Evolutionary conservation across 2,329 filamentous ascomycete species (phyloP), one percentile per base, ranked within the genome.

Genomic region (Claviceps pusilla): DNA sequence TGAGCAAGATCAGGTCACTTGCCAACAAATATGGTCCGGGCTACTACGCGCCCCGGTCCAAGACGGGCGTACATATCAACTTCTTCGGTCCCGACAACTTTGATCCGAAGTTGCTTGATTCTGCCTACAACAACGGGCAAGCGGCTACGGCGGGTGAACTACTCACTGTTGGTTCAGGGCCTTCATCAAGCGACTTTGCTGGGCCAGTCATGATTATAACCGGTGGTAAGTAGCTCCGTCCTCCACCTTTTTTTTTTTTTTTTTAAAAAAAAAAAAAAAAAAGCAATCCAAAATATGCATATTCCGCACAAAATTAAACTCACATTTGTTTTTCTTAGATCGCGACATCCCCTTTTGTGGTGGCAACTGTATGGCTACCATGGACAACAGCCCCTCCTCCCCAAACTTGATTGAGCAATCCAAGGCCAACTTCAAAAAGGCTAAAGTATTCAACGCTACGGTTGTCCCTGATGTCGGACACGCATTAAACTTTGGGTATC

Each of bases 161-260:
- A 1, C 63, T 84, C 46, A 83, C 79, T 1, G 64, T 83, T 5
- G 75, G 70, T 4, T 64, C 68, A 1, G 69, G 66, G 0, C 58
- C 59, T 6, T 57, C 56, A 19, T 57, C 60, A 3, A 75, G 66
- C 53, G 57, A 62, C 0, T 80, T 78, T 60, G 65, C 62, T 2
- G 80, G 79, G 0, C 78, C 80, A 0, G 78, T 80, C 0, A 65
- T 81, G 48, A 71, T 84, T 51, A 71, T 84, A 55, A 83, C 79
- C 37, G 80, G 81, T 55, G 66, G 73, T 73, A 57, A 64, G 68
- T 61, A 3, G 19, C 19, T 19, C 19, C 19, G 1, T 1, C 19
- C 1, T 1, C 19, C 1, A 1, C 19, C 19, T 19, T 19, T 19
- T 19, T 19, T 19, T 19, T 19, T 19, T 19, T 1, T 19, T 19